phyloP scores from a whole-genome alignment of 176 grass and related monocot species.

The Saccharum officinarum region DNA sequence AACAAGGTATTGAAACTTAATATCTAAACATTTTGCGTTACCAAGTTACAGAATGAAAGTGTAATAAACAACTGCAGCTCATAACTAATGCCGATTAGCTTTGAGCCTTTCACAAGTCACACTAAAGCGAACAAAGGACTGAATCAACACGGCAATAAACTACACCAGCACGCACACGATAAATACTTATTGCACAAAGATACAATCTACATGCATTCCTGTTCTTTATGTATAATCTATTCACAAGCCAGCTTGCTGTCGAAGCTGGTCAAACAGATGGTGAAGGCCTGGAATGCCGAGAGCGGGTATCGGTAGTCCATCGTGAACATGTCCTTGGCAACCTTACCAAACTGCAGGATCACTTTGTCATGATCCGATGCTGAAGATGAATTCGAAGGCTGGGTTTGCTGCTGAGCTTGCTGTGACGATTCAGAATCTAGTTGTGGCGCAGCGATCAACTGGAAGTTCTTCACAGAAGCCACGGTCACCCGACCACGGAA shows the following conservation, averaged over 20 bases:
- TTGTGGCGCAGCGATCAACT: conserved; percentile 58
- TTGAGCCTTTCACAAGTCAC: not conserved
- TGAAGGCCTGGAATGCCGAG: conserved; percentile 49
- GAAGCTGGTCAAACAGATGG: conserved; percentile 55
- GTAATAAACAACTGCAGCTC: conserved; percentile 2
- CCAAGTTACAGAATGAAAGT: conserved; percentile 9
- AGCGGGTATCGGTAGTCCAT: conserved; percentile 55
- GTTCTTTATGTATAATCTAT: conserved; percentile 24
- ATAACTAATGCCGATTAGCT: conserved; percentile 10
- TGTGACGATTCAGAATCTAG: conserved; percentile 33
- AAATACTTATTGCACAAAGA: not conserved
- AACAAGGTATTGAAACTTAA: not conserved
- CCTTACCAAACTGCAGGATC: conserved; percentile 57
- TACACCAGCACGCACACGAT: not conserved
- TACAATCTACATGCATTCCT: not conserved
- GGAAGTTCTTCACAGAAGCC: conserved; percentile 84
- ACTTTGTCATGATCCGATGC: conserved; percentile 20
- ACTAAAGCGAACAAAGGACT: not conserved
- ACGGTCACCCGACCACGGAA: conserved; percentile 72
- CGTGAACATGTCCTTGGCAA: conserved; percentile 52
- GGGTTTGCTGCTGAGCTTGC: conserved; percentile 37
- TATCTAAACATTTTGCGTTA: conserved; percentile 5
- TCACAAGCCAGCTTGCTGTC: conserved; percentile 59
- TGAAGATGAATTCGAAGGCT: conserved; percentile 37
- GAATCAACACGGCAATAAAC: conserved; percentile 25